phyloP scores from a whole-genome alignment of 208 protist species.

The Zelonia costaricensis region DNA sequence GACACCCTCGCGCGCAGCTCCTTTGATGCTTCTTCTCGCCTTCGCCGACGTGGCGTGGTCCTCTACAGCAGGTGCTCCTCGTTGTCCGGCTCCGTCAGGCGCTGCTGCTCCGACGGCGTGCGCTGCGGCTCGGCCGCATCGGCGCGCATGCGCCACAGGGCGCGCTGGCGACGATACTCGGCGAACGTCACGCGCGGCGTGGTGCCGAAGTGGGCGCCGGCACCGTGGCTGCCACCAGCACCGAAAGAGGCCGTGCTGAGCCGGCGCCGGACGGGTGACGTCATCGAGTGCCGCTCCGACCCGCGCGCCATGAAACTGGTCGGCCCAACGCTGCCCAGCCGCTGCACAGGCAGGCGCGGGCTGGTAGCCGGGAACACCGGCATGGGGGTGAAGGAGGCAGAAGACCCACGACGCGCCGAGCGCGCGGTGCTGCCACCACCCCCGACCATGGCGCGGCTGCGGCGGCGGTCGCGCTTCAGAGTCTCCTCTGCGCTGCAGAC shows the following conservation, averaged over 20 bases:
- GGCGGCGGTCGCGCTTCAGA: conserved; percentile 2
- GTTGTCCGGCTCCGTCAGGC: conserved; percentile 12
- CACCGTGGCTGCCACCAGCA: not conserved
- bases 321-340: not conserved
- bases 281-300: not conserved
- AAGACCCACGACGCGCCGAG: no score
- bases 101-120: conserved; percentile 15
- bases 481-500: conserved; percentile 35
- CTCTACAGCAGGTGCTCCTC: not conserved
- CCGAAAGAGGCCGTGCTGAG: conserved; percentile 5
- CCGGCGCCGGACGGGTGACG: conserved; percentile 11
- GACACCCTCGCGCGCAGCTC: no score
- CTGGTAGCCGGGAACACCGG: no score
- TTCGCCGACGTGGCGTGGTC: not conserved
- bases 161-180: conserved; percentile 31
- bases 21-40: no score
- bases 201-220: no score
- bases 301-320: conserved; percentile 2
- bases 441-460: not conserved
- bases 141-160: conserved; percentile 14
- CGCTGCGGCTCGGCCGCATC: conserved; percentile 3
- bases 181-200: conserved; percentile 25
- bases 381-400: no score
- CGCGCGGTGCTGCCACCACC: not conserved
- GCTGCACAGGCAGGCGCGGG: not conserved